A percentile compares a stretch with the other conserved stretches of the same genome.
phyloP scores from a whole-genome alignment of 305 asterid genomes.

The Fraxinus floribunda region DNA sequence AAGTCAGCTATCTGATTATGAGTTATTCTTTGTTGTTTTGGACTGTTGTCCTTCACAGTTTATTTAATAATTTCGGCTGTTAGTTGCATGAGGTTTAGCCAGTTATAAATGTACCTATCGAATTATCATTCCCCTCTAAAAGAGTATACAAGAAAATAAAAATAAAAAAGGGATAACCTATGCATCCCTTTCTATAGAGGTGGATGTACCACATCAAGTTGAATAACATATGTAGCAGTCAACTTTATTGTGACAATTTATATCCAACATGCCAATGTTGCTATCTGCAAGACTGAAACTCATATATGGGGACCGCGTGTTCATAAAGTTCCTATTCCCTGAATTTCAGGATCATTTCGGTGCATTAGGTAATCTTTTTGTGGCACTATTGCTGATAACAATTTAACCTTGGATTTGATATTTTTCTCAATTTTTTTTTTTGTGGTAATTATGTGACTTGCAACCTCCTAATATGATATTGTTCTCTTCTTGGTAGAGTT shows the following conservation, averaged over 20 bases:
- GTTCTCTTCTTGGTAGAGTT: slow-evolving; percentile 37
- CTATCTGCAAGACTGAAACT: background rate
- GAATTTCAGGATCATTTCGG: background rate
- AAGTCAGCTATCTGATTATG: background rate
- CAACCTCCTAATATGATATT: background rate
- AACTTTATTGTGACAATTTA: background rate
- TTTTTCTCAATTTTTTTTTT: background rate
- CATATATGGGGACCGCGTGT: background rate
- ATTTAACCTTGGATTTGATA: background rate
- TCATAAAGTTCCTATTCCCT: background rate
- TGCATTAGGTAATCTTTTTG: background rate
- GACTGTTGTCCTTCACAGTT: background rate
- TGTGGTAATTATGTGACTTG: background rate
- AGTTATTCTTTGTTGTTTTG: background rate
- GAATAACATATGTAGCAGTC: background rate
- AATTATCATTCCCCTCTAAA: background rate
- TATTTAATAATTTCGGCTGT: background rate
- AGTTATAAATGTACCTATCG: background rate
- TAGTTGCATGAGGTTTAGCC: background rate
- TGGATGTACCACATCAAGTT: background rate
- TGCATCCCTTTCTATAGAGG: background rate
- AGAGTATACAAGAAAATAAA: background rate
- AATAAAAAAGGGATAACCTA: background rate
- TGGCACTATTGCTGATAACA: background rate
- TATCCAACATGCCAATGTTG: background rate